These are phyloP conservation scores for Mycosphaerella arachidis DNA, from an alignment of 2,329 filamentous ascomycete species.

Conservation along the genomic window DNA sequence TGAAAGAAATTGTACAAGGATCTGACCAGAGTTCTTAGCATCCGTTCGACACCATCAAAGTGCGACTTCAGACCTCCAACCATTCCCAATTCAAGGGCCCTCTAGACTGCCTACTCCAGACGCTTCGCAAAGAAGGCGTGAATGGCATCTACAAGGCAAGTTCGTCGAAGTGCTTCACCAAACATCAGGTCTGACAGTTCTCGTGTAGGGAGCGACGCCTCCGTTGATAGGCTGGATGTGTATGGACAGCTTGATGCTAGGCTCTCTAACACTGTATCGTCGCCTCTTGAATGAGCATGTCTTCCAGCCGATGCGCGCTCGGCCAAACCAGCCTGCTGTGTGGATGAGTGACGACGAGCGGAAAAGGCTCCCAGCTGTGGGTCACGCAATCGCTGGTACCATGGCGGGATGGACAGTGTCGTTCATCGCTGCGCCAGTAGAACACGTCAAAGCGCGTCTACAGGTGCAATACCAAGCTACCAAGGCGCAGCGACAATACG, in stretches of 20 bases:
- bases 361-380: slow-evolving; percentile 63
- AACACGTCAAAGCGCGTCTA: slow-evolving; percentile 89
- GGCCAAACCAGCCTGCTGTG: slow-evolving; percentile 16
- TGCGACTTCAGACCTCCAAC: slow-evolving; percentile 84
- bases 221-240: slow-evolving; percentile 97
- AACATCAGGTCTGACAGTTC: background rate
- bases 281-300: slow-evolving; percentile 75
- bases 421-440: slow-evolving; percentile 87
- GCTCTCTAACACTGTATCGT: slow-evolving; percentile 85
- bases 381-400: slow-evolving; percentile 83
- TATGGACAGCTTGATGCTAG: slow-evolving; percentile 92
- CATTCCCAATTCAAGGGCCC: slow-evolving; percentile 76
- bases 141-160: slow-evolving; percentile 84
- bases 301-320: slow-evolving; percentile 53
- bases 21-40: slow-evolving; percentile 44
- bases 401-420: slow-evolving; percentile 85
- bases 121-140: slow-evolving; percentile 78
- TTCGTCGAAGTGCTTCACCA: slow-evolving; percentile 3
- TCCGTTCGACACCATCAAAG: slow-evolving; percentile 93
- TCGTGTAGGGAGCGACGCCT: slow-evolving; percentile 52
- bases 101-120: slow-evolving; percentile 78
- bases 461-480: slow-evolving; percentile 87
- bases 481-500: slow-evolving; percentile 74
- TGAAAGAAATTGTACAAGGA: slow-evolving; percentile 16
- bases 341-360: slow-evolving; percentile 31